Evolutionary conservation across 108 stramenopile species (phyloP).

Genomic region (Fragilariopsis cylindrus): DNA sequence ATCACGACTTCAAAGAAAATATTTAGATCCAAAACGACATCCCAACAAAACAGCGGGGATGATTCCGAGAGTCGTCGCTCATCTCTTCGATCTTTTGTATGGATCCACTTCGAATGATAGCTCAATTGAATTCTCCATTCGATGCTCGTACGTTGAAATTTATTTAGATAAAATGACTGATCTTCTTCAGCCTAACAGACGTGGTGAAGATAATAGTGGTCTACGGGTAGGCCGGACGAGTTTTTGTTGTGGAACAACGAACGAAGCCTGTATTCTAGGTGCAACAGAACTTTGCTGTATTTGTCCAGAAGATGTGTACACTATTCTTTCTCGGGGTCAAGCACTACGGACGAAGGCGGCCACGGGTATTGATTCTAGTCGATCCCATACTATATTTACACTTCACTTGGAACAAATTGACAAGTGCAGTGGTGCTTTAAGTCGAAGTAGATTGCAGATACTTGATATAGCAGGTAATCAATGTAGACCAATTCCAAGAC

Average conservation of each 20-base stretch:
- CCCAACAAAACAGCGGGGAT: constrained; percentile 48
- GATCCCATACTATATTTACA: constrained; percentile 86
- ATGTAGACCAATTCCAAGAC: constrained; percentile 32
- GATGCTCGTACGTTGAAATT: constrained; percentile 93
- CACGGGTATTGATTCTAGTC: constrained; percentile 73
- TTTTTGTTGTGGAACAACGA: neutral
- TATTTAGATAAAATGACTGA: constrained; percentile 93
- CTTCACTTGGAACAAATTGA: constrained; percentile 71
- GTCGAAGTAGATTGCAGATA: constrained; percentile 59
- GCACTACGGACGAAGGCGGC: constrained; percentile 73
- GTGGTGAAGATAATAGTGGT: neutral
- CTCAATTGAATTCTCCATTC: constrained; percentile 69
- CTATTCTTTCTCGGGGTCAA: constrained; percentile 74
- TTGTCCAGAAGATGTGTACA: constrained; percentile 65
- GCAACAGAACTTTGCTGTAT: constrained; percentile 73
- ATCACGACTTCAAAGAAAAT: neutral
- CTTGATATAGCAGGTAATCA: constrained; percentile 90
- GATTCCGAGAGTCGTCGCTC: constrained; percentile 59
- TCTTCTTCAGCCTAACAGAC: constrained; percentile 63
- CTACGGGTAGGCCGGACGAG: constrained; percentile 4
- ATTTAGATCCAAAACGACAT: constrained; percentile 18
- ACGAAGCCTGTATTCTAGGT: constrained; percentile 14
- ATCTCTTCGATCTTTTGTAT: constrained; percentile 50
- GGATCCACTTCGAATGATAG: constrained; percentile 40
- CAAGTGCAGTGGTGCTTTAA: constrained; percentile 40